Evolutionary conservation across 2,329 filamentous ascomycete genomes (phyloP).

Genomic region (Fusarium torulosum): DNA sequence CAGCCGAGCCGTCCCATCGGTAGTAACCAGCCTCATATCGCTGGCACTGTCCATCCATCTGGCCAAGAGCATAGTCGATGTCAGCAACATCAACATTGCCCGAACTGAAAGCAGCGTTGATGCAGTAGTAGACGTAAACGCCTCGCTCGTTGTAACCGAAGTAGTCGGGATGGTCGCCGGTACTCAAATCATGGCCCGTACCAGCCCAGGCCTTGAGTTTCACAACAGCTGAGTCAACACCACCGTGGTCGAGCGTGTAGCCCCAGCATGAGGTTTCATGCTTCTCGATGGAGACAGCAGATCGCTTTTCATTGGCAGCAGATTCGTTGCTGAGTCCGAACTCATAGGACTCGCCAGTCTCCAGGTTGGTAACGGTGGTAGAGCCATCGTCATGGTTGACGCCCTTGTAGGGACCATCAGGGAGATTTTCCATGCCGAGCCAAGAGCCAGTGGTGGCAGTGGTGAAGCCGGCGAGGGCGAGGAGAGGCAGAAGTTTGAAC

Average conservation of each 20-base stretch:
- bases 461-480: not conserved
- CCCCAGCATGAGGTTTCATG: not conserved
- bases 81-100: not conserved
- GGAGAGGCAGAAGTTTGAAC: not conserved
- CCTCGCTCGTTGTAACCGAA: not conserved
- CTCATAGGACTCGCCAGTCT: not conserved
- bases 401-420: not conserved
- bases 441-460: not conserved
- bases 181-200: not conserved
- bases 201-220: not conserved
- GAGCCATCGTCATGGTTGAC: not conserved
- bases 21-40: not conserved
- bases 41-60: not conserved
- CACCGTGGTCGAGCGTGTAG: not conserved
- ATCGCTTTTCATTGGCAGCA: not conserved
- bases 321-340: no score
- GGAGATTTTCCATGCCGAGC: not conserved
- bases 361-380: not conserved
- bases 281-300: not conserved
- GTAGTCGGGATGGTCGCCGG: not conserved
- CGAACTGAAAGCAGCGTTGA: not conserved
- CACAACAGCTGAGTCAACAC: not conserved
- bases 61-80: not conserved
- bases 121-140: not conserved
- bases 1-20: not conserved